Evolutionary conservation across 2,329 filamentous ascomycete genomes (phyloP).

Genomic region (Xylariaceae sp.): DNA sequence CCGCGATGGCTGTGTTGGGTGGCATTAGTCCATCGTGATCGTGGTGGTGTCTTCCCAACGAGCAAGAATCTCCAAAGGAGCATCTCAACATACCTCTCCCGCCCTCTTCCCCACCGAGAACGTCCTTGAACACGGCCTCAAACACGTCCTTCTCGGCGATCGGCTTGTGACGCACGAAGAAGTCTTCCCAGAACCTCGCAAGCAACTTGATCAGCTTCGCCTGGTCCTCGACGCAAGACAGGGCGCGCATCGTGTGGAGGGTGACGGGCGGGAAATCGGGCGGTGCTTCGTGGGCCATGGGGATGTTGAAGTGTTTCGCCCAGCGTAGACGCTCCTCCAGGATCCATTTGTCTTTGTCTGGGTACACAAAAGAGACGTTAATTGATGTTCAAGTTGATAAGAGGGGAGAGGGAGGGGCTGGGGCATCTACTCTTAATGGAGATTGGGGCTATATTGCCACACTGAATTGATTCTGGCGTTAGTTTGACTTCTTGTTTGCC

Average conservation of each 20-base stretch:
- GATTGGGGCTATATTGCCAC: not conserved
- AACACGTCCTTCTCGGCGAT: conserved; percentile 29
- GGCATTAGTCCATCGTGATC: not conserved
- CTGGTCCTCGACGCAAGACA: conserved; percentile 25
- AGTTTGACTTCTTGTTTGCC: too few relatives aligned
- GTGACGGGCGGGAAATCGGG: conserved; percentile 36
- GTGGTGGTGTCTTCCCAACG: not conserved
- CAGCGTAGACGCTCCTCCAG: conserved; percentile 32
- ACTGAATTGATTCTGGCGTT: not conserved
- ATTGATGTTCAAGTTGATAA: not conserved
- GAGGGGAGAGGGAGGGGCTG: not conserved
- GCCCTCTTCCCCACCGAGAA: conserved; percentile 25
- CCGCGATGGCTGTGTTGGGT: conserved; percentile 21
- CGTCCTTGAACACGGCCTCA: conserved; percentile 20
- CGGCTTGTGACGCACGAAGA: conserved; percentile 31
- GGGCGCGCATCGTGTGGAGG: conserved; percentile 33
- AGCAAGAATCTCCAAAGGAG: not conserved
- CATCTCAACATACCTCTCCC: conserved; percentile 18
- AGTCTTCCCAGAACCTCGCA: conserved; percentile 30
- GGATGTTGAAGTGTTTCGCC: conserved; percentile 32
- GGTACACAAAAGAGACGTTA: not conserved
- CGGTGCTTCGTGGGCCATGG: conserved; percentile 30
- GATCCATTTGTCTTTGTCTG: conserved; percentile 39
- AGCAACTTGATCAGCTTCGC: conserved; percentile 26
- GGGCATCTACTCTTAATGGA: not conserved